These are phyloP conservation scores for Auxenochlorella pyrenoidosa DNA, from an alignment of 139 green algal species.

Conservation along the genomic window DNA sequence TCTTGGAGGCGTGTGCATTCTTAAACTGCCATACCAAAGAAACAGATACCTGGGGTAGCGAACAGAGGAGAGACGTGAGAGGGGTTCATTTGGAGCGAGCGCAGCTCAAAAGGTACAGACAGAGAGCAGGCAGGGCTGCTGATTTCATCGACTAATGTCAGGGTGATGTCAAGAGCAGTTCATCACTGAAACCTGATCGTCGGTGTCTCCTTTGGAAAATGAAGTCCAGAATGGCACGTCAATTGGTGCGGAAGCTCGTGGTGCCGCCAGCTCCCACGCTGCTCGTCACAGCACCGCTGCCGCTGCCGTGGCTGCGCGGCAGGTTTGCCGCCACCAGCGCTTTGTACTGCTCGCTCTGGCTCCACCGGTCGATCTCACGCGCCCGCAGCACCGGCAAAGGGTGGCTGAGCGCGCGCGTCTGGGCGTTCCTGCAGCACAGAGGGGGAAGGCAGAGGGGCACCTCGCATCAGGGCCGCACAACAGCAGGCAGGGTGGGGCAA, in stretches of 20 bases:
- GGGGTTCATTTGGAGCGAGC: neutral
- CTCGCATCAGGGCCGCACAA: neutral
- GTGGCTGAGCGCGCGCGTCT: slow-evolving; percentile 85
- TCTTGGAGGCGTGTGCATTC: no score
- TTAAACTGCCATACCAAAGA: no score
- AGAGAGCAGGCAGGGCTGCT: no score
- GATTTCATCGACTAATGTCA: no score
- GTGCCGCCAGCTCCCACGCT: neutral
- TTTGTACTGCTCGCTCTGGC: slow-evolving; percentile 49
- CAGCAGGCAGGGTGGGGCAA: neutral
- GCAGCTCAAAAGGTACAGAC: no score
- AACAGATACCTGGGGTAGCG: no score
- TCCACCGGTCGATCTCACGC: slow-evolving; percentile 87
- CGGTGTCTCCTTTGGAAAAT: no score
- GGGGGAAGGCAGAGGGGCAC: neutral
- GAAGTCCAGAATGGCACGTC: no score
- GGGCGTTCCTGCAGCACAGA: slow-evolving; percentile 74
- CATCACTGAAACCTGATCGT: no score
- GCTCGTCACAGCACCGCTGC: neutral
- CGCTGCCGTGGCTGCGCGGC: neutral
- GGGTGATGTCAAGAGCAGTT: no score
- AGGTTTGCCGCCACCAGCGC: slow-evolving; percentile 38
- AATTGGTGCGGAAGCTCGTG: neutral
- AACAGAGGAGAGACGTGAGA: neutral
- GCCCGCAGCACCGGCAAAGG: slow-evolving; percentile 91